These are phyloP conservation scores for Kalmusia sp. DNA, from an alignment of 2,329 filamentous ascomycete species.

Conservation along the genomic window DNA sequence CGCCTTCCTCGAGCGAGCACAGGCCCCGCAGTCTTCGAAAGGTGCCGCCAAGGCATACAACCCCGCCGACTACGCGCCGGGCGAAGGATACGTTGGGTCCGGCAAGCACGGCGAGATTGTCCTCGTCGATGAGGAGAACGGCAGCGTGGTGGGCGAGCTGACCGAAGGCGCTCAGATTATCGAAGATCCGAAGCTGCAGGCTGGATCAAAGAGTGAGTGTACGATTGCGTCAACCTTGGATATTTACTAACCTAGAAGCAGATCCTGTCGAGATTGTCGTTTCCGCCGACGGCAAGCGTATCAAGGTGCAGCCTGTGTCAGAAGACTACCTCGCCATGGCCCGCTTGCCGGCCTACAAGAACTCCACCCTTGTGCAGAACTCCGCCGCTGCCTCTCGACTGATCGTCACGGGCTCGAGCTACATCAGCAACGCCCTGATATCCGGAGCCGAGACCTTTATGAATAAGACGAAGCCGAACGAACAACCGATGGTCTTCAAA, in stretches of 20 bases:
- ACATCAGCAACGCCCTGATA: constrained; percentile 79
- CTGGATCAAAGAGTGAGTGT: constrained; percentile 85
- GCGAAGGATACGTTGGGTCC: constrained; percentile 73
- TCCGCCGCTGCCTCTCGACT: constrained; percentile 88
- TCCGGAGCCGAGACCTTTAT: constrained; percentile 81
- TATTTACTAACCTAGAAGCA: constrained; percentile 44
- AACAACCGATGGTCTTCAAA: constrained; percentile 86
- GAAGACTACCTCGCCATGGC: constrained; percentile 77
- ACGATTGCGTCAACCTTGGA: not conserved
- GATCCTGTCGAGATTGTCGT: constrained; percentile 83
- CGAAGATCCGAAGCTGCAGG: constrained; percentile 76
- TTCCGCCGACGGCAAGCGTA: constrained; percentile 71
- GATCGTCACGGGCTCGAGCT: constrained; percentile 85
- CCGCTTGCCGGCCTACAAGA: constrained; percentile 89
- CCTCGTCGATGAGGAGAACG: constrained; percentile 93
- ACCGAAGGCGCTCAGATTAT: constrained; percentile 81
- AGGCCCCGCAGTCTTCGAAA: constrained; percentile 60
- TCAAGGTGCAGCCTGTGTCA: constrained; percentile 71
- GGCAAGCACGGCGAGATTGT: constrained; percentile 76
- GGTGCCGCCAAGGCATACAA: constrained; percentile 67
- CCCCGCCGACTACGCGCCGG: constrained; percentile 78
- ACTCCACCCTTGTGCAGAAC: constrained; percentile 84
- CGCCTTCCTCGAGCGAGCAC: constrained; percentile 86
- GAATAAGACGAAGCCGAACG: constrained; percentile 76
- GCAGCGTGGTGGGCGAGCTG: constrained; percentile 91